These are phyloP conservation scores for Aspergillus carbonarius DNA, from an alignment of 2,329 filamentous ascomycete species.

Conservation along the genomic window DNA sequence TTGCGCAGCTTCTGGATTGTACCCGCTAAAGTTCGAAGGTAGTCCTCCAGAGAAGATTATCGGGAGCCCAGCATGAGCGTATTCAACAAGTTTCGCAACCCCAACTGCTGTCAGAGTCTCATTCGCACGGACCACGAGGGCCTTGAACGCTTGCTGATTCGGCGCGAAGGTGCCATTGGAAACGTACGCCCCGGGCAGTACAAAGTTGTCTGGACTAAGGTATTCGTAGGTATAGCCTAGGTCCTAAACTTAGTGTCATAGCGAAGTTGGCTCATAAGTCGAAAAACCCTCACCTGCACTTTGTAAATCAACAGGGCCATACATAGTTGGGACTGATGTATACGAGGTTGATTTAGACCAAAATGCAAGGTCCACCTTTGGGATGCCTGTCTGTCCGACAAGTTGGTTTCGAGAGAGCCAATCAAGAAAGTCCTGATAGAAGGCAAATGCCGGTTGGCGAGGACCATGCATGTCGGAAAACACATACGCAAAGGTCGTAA, in stretches of 20 bases:
- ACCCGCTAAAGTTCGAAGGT: constrained; percentile 21
- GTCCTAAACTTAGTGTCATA: neutral
- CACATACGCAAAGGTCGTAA: constrained; percentile 46
- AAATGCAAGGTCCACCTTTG: constrained; percentile 1
- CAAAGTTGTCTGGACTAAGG: constrained; percentile 47
- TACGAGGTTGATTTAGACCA: neutral
- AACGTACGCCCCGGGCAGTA: constrained; percentile 40
- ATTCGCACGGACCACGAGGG: constrained; percentile 41
- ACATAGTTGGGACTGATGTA: neutral
- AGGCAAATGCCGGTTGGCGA: constrained; percentile 37
- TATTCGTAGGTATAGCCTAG: constrained; percentile 47
- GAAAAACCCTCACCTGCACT: neutral
- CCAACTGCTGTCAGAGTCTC: constrained; percentile 39
- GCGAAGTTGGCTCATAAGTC: neutral
- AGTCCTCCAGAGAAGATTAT: constrained; percentile 44
- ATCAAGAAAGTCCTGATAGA: neutral
- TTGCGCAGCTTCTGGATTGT: neutral
- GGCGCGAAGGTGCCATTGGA: constrained; percentile 39
- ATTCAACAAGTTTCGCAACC: constrained; percentile 34
- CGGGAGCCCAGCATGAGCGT: constrained; percentile 42
- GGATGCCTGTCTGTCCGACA: neutral
- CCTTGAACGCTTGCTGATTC: constrained; percentile 43
- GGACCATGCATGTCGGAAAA: constrained; percentile 46
- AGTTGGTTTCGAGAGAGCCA: neutral
- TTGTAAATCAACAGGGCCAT: neutral